These are phyloP conservation scores for Jatropha curcas DNA, from an alignment of 345 rosid genomes.

Conservation along the genomic window DNA sequence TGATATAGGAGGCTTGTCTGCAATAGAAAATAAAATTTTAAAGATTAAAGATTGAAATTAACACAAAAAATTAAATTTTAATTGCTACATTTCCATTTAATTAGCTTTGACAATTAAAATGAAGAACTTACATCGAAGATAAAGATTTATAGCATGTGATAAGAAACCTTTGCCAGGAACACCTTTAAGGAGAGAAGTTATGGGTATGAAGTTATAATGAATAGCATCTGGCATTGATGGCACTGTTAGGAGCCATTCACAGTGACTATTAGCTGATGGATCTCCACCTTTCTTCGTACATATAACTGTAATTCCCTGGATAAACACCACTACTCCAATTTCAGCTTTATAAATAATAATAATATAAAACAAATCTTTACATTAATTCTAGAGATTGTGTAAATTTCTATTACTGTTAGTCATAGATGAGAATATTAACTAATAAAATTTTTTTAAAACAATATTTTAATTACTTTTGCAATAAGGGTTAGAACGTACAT, in stretches of 20 bases:
- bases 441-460: no score
- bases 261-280: constrained; percentile 49
- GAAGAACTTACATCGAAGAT: constrained; percentile 71
- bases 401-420: no score
- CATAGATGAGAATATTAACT: no score
- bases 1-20: constrained; percentile 82
- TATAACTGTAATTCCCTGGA: constrained; percentile 78
- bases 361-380: no score
- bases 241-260: constrained; percentile 90
- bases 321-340: background rate
- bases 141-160: constrained; percentile 94
- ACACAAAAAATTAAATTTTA: no score
- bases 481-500: constrained; percentile 55
- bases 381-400: no score
- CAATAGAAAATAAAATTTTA: constrained; percentile 1
- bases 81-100: no score
- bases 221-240: constrained; percentile 68
- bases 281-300: constrained; percentile 81
- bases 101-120: background rate
- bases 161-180: constrained; percentile 81
- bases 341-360: background rate
- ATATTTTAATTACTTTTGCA: background rate
- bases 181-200: constrained; percentile 77
- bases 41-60: background rate
- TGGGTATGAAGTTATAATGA: constrained; percentile 75